Conservation (phyloP, 1,139 yeast genomes). For the Saccharomyces pastorianus region DNA sequence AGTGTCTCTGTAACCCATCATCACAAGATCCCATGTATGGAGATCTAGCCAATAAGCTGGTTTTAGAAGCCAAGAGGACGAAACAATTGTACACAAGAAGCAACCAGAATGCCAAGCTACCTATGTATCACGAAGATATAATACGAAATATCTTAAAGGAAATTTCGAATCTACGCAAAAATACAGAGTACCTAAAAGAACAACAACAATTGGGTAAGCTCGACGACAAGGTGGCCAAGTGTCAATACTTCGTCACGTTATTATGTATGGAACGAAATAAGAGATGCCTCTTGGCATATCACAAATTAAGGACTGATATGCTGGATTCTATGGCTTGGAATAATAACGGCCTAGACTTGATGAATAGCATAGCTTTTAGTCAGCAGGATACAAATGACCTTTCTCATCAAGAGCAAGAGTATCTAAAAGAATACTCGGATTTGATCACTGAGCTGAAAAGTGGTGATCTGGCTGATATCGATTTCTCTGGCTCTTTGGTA, state of each 20-base stretch:
- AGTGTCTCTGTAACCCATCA: background rate
- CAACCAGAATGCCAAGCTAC: constrained; percentile 35
- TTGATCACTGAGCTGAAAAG: constrained; percentile 71
- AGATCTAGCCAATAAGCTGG: constrained; percentile 71
- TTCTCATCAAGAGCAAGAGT: constrained; percentile 67
- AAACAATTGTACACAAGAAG: constrained; percentile 39
- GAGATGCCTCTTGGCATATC: constrained; percentile 79
- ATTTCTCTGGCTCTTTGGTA: constrained; percentile 73
- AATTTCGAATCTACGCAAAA: constrained; percentile 49
- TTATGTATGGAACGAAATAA: constrained; percentile 80
- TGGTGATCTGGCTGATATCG: constrained; percentile 64
- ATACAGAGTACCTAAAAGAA: constrained; percentile 29
- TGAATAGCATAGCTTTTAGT: constrained; percentile 17
- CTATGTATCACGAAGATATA: constrained; percentile 69
- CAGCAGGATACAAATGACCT: constrained; percentile 39
- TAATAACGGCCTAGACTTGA: constrained; percentile 27
- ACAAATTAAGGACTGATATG: constrained; percentile 58
- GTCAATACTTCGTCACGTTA: constrained; percentile 75
- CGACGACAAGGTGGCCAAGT: constrained; percentile 45
- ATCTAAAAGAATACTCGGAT: constrained; percentile 62
- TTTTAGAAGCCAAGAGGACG: constrained; percentile 81
- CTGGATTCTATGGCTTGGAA: constrained; percentile 71
- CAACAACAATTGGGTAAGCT: constrained; percentile 28
- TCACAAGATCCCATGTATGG: constrained; percentile 61
- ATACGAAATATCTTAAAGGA: constrained; percentile 53